A percentile compares a stretch with the other conserved stretches of the same genome.
Conservation (phyloP, 2,329 filamentous ascomycete species). For the Fusarium mexicanum region DNA sequence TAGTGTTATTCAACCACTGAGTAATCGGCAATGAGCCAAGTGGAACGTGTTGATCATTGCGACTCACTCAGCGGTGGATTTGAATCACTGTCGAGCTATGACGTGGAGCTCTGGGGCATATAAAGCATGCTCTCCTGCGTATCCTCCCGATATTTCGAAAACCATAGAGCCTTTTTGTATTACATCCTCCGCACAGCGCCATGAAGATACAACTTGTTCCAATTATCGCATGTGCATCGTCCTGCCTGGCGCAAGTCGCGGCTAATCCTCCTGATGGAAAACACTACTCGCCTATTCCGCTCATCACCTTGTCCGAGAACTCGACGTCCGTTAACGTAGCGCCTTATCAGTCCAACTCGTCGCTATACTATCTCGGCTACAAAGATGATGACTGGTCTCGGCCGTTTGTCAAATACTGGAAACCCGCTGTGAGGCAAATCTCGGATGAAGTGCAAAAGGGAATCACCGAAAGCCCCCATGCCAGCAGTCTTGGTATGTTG, state of each 20-base stretch:
- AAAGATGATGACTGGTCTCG: neutral
- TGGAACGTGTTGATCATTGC: too few relatives aligned
- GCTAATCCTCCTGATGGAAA: neutral
- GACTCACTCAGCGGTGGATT: neutral
- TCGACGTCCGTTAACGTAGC: neutral
- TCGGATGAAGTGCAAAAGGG: neutral
- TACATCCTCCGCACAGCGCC: too few relatives aligned
- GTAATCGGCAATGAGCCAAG: neutral
- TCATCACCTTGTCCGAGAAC: neutral
- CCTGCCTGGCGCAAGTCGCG: neutral
- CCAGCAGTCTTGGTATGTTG: neutral
- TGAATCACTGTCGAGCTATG: neutral
- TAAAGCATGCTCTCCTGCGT: neutral
- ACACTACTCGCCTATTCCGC: neutral
- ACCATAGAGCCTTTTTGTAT: too few relatives aligned
- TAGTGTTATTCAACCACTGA: neutral
- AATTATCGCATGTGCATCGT: neutral
- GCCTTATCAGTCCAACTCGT: neutral
- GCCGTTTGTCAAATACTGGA: neutral
- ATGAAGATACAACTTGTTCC: neutral
- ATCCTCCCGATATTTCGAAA: rapidly evolving
- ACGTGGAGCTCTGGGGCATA: neutral
- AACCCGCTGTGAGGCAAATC: neutral
- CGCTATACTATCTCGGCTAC: neutral
- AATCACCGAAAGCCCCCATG: neutral